Evolutionary conservation across 1,284 basidiomycete species (phyloP).

Genomic region (Heterobasidion occidentale): DNA sequence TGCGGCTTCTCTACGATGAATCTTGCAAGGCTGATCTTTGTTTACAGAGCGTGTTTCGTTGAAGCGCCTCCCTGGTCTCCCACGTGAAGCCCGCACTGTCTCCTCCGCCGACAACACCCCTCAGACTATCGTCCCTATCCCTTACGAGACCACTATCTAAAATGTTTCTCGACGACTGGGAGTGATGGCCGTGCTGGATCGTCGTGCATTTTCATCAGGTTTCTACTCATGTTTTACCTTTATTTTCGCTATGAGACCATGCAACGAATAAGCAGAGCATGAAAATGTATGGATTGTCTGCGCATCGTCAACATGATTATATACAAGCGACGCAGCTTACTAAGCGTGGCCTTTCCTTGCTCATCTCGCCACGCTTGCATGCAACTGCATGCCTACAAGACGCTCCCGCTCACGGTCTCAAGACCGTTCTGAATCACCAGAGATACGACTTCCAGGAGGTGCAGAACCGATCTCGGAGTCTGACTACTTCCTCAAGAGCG

Average conservation of each 20-base stretch:
- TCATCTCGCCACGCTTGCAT: background rate
- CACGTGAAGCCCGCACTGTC: conserved; percentile 78
- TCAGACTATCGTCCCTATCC: conserved; percentile 88
- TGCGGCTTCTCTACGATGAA: background rate
- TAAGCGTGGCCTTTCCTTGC: no score
- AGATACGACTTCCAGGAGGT: conserved; percentile 39
- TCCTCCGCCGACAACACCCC: conserved; percentile 75
- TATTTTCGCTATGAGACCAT: conserved; percentile 6
- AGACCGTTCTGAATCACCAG: conserved; percentile 37
- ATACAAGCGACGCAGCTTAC: no score
- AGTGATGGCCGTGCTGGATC: background rate
- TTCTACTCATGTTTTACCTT: conserved; percentile 6
- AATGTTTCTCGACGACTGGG: background rate
- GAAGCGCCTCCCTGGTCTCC: conserved; percentile 83
- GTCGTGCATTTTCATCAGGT: background rate
- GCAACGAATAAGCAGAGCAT: conserved; percentile 6
- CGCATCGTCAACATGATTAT: no score
- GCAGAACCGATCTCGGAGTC: conserved; percentile 54
- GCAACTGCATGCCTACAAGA: background rate
- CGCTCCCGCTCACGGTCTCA: conserved; percentile 16
- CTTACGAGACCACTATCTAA: conserved; percentile 86
- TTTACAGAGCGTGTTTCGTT: conserved; percentile 70
- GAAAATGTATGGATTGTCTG: background rate
- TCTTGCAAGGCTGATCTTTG: background rate
- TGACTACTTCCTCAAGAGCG: conserved; percentile 73